Conservation (phyloP, 2,329 filamentous ascomycete genomes). For the Epichloe brachyelytri region DNA sequence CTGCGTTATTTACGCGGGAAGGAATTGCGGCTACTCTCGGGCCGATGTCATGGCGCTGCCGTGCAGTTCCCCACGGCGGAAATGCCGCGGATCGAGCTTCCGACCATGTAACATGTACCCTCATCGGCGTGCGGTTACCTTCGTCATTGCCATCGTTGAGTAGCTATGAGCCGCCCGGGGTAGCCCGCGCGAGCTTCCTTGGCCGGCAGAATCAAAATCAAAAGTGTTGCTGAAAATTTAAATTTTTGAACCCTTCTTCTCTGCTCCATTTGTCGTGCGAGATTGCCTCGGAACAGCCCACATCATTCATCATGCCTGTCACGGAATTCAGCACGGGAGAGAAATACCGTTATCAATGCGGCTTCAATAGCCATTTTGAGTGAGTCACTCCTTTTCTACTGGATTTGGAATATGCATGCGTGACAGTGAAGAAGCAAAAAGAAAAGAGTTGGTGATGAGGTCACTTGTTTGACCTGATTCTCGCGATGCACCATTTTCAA, state of each 20-base stretch:
- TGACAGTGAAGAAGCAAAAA: too few species aligned
- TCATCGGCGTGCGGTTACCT: not conserved
- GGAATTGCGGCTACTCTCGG: conserved; percentile 4
- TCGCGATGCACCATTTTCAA: too few species aligned
- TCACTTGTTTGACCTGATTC: too few species aligned
- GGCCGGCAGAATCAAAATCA: not conserved
- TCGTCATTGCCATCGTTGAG: not conserved
- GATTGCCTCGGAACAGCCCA: not conserved
- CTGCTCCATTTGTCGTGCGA: not conserved
- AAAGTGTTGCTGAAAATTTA: not conserved
- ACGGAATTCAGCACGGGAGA: conserved; percentile 35
- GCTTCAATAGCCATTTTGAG: conserved; percentile 69
- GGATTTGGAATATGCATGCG: not conserved
- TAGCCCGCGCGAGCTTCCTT: not conserved
- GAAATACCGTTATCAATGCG: conserved; percentile 64
- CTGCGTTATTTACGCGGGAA: not conserved
- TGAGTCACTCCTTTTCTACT: conserved; percentile 26
- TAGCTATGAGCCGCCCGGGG: not conserved
- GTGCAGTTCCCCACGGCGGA: conserved; percentile 5
- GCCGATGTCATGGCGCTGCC: not conserved
- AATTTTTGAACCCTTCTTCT: not conserved
- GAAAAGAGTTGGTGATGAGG: too few species aligned
- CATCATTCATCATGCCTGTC: conserved; percentile 31
- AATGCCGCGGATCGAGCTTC: not conserved
- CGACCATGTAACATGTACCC: not conserved